Conservation (phyloP, 257 asterid genomes). For the Salvia hispanica region DNA sequence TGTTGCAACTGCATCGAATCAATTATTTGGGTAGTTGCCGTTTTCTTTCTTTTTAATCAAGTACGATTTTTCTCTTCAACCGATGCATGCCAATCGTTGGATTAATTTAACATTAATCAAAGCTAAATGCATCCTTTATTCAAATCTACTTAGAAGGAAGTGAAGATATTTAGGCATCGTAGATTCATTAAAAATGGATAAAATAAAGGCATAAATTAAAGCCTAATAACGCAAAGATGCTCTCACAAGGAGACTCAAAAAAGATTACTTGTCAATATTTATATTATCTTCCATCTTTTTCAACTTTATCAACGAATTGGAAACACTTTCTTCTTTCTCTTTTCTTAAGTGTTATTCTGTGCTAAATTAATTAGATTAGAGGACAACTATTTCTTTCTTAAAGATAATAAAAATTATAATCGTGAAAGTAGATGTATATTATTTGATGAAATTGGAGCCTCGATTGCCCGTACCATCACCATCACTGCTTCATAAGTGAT, state of each 20-base stretch:
- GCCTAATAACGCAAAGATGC: slow-evolving; percentile 33
- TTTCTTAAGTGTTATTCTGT: too few species aligned
- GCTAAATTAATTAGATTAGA: not conserved
- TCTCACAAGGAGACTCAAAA: slow-evolving; percentile 31
- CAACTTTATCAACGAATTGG: slow-evolving; percentile 27
- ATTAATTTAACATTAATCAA: slow-evolving; percentile 14
- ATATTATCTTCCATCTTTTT: slow-evolving; percentile 16
- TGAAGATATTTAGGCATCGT: slow-evolving; percentile 43
- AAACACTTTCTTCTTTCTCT: slow-evolving; percentile 26
- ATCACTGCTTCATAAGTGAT: not conserved
- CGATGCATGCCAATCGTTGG: slow-evolving; percentile 19
- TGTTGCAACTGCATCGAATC: slow-evolving; percentile 36
- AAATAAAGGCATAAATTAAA: slow-evolving; percentile 28
- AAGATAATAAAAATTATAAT: too few species aligned
- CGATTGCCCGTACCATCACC: not conserved
- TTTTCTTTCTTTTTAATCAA: slow-evolving; percentile 19
- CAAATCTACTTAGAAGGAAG: slow-evolving; percentile 42
- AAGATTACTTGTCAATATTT: slow-evolving; percentile 17
- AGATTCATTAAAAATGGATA: slow-evolving; percentile 28
- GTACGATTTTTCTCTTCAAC: slow-evolving; percentile 23
- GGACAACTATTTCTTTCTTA: too few species aligned
- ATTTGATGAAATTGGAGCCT: not conserved
- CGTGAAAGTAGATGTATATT: too few species aligned
- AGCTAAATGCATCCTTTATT: slow-evolving; percentile 18
- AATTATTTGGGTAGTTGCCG: slow-evolving; percentile 28